These are phyloP conservation scores for Pythium scleroteichum DNA, from an alignment of 352 stramenopile genomes.

Conservation along the genomic window DNA sequence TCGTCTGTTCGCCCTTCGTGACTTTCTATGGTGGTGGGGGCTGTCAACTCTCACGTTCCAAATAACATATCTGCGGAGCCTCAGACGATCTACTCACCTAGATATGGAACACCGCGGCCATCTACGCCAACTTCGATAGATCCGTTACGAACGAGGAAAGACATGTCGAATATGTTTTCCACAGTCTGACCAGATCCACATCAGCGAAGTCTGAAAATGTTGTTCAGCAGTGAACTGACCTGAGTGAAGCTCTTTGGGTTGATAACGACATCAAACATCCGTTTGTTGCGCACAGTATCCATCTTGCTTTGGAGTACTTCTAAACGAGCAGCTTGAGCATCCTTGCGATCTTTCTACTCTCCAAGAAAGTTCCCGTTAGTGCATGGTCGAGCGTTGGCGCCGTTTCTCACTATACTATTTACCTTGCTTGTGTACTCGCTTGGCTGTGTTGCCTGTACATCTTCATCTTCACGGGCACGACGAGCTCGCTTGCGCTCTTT, in stretches of 20 bases:
- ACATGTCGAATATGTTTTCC: slow-evolving; percentile 85
- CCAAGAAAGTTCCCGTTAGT: not conserved
- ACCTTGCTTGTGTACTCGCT: slow-evolving; percentile 83
- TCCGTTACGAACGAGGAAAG: slow-evolving; percentile 77
- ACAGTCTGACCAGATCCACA: slow-evolving; percentile 46
- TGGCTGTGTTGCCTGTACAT: slow-evolving; percentile 53
- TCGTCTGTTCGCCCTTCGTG: slow-evolving; percentile 54
- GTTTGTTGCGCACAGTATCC: slow-evolving; percentile 34
- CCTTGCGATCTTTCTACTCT: slow-evolving; percentile 68
- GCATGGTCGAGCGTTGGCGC: not conserved
- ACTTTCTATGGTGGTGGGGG: slow-evolving; percentile 41
- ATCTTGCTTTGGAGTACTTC: slow-evolving; percentile 71
- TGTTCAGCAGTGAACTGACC: slow-evolving; percentile 24
- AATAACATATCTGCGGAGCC: not conserved
- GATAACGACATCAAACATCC: slow-evolving; percentile 75
- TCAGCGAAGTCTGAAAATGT: not conserved
- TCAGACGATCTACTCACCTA: slow-evolving; percentile 38
- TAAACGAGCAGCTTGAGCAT: slow-evolving; percentile 72
- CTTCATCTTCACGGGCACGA: slow-evolving; percentile 47
- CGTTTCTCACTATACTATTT: not conserved
- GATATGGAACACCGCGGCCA: slow-evolving; percentile 54
- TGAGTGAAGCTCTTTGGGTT: slow-evolving; percentile 78
- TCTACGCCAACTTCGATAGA: slow-evolving; percentile 68
- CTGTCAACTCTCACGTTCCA: not conserved
- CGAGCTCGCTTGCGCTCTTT: slow-evolving; percentile 64